phyloP scores from a whole-genome alignment of 2,329 filamentous ascomycete species.

The Arthrobotrys sinensis region DNA sequence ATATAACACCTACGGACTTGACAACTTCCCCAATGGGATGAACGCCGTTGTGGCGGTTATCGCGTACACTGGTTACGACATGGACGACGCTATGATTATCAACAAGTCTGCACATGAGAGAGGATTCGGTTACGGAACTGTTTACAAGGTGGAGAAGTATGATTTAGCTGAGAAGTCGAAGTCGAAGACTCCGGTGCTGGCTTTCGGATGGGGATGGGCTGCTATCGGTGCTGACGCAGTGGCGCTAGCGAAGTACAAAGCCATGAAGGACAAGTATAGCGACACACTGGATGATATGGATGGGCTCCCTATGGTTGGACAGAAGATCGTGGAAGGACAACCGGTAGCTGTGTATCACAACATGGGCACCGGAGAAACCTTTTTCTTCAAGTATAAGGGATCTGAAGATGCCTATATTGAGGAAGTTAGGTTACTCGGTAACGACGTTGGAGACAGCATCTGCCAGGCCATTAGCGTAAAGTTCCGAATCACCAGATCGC shows the following conservation, averaged over 20 bases:
- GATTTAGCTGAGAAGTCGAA: constrained; percentile 72
- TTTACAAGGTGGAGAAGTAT: constrained; percentile 97
- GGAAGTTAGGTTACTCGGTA: constrained; percentile 89
- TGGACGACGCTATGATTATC: constrained; percentile 99
- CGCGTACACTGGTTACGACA: constrained; percentile 98
- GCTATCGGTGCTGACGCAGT: constrained; percentile 52
- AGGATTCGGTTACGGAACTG: constrained; percentile 93
- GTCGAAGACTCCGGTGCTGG: constrained; percentile 47
- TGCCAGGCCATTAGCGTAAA: constrained; percentile 92
- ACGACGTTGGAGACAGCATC: constrained; percentile 85
- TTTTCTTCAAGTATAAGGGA: constrained; percentile 96
- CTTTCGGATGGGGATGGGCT: constrained; percentile 60
- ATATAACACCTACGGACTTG: constrained; percentile 95
- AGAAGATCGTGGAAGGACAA: constrained; percentile 83
- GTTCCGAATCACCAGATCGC: constrained; percentile 88
- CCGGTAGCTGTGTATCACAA: constrained; percentile 87
- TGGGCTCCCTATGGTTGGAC: constrained; percentile 85
- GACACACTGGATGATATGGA: constrained; percentile 76
- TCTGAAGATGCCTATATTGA: constrained; percentile 89
- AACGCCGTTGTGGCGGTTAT: constrained; percentile 98
- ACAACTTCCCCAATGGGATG: constrained; percentile 97
- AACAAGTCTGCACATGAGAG: constrained; percentile 98
- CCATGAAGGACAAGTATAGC: constrained; percentile 57
- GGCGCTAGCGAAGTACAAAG: constrained; percentile 47
- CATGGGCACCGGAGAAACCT: constrained; percentile 79